Base-by-base conservation (phyloP, 306 rosid species). In the Lotus japonicus region DNA sequence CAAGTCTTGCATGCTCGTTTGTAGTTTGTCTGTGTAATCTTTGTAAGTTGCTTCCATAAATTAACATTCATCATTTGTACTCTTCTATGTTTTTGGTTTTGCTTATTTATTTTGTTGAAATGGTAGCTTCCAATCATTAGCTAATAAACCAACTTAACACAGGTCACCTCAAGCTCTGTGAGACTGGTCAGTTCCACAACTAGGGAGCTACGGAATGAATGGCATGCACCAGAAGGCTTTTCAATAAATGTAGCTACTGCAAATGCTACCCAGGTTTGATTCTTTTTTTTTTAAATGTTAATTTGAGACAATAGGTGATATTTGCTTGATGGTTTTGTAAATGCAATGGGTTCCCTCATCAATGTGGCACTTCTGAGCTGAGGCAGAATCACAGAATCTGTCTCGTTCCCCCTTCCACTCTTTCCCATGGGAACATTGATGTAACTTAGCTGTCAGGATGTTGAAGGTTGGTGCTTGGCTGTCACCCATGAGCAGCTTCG, bases 221-320 rank as follows among this genome's bases (percentile, higher is more conserved):
- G 99, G 99, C 58, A 69, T 72, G 92, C 97, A 74, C 99, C 92
- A 19, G 57, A 85, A 36, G 94, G 91, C 73, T 85, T 58, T 84
- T 90, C 99, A 12, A 84, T 94, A 58, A 94, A 88, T 49, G 97
- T 90, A 45, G 97, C 97, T 26, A 94, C 99, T 66, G 97, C 99
- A 62, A 94, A 94, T 85, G 88, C 96, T 51, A 82, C 95, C 58
- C 99, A 90, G 97, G 99, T 94, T 63, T 68, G 79, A 21, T 76
- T 84, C 13, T 58, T 63, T 62, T 56, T n/a, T n/a, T 62, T 18
- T 48, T 9, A 19, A 36, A 28, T 44, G 35, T 33, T 33, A 8
- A 19, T 58, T 57, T 35, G 36, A 38, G 31, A 53, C 13, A 23
- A 36, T 54, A n/a, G 14, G 16, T 11, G 9, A 74, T 69, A 36